Conservation (phyloP, 2,329 filamentous ascomycete genomes). For the Trichoderma simmonsii region DNA sequence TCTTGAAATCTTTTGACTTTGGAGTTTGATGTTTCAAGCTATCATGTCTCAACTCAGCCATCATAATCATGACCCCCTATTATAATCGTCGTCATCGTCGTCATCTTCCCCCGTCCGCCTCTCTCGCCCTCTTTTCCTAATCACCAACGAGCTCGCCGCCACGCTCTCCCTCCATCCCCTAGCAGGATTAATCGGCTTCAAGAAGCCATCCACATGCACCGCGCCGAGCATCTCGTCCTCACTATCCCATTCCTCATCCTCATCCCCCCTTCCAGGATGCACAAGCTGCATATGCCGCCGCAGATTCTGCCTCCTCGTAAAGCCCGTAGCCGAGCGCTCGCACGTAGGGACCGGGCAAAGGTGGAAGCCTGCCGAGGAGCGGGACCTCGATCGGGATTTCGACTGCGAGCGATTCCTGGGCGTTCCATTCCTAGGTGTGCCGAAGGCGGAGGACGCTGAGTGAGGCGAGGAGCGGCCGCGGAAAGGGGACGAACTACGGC, state of each 20-base stretch:
- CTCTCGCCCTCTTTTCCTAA: slow-evolving; percentile 12
- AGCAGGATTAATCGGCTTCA: slow-evolving; percentile 52
- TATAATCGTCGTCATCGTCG: background rate
- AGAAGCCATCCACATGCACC: slow-evolving; percentile 66
- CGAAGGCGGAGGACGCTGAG: slow-evolving; percentile 17
- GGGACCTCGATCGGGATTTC: slow-evolving; percentile 30
- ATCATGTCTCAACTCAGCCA: background rate
- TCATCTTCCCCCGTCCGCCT: background rate
- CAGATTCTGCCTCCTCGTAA: slow-evolving; percentile 36
- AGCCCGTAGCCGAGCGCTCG: slow-evolving; percentile 36
- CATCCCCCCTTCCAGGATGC: slow-evolving; percentile 36
- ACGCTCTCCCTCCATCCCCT: slow-evolving; percentile 44
- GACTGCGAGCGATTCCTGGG: slow-evolving; percentile 26
- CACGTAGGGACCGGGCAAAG: slow-evolving; percentile 39
- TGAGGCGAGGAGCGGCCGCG: slow-evolving; percentile 15
- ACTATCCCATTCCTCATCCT: slow-evolving; percentile 38
- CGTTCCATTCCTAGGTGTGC: background rate
- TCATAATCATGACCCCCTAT: background rate
- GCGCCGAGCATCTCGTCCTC: slow-evolving; percentile 58
- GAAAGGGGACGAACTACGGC: slow-evolving; percentile 24
- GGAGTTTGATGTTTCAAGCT: background rate
- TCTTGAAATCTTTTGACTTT: background rate
- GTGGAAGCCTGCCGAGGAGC: slow-evolving; percentile 33
- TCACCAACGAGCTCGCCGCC: slow-evolving; percentile 4
- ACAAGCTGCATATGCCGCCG: slow-evolving; percentile 38